Evolutionary conservation across 2,329 filamentous ascomycete genomes (phyloP).

Genomic region (Aureobasidium sp.): DNA sequence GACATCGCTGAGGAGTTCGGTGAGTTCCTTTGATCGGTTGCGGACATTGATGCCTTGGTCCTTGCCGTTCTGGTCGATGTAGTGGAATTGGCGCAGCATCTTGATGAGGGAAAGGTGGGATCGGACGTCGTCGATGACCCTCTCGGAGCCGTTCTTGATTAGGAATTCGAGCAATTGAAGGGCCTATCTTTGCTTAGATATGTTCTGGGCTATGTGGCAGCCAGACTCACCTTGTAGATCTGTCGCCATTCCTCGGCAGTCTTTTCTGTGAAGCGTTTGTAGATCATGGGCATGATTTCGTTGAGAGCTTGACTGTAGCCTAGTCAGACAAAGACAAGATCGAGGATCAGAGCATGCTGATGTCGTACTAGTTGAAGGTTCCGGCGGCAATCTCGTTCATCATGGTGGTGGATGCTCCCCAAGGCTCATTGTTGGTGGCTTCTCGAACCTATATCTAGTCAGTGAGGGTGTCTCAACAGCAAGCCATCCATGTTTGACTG

Average conservation of each 20-base stretch:
- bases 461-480: not conserved
- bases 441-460: conserved; percentile 65
- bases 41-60: conserved; percentile 97
- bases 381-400: conserved; percentile 99
- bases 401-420: conserved; percentile 72
- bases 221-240: conserved; percentile 77
- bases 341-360: not conserved
- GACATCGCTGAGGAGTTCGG: conserved; percentile 86
- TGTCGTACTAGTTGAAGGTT: conserved; percentile 89
- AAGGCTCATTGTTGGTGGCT: conserved; percentile 98
- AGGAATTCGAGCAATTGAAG: conserved; percentile 94
- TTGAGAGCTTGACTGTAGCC: conserved; percentile 81
- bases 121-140: conserved; percentile 93
- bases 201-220: conserved; percentile 15
- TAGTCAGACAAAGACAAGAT: conserved; percentile 17
- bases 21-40: conserved; percentile 90
- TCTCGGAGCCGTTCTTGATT: conserved; percentile 95
- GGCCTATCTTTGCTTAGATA: conserved; percentile 32
- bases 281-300: conserved; percentile 99
- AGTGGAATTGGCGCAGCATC: conserved; percentile 98
- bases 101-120: conserved; percentile 92
- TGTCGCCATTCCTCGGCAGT: conserved; percentile 97
- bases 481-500: conserved; percentile 11
- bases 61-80: conserved; percentile 90
- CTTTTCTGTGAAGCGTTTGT: conserved; percentile 98